Conservation (phyloP, 2,329 filamentous ascomycete genomes). For the Penicillium sp. region DNA sequence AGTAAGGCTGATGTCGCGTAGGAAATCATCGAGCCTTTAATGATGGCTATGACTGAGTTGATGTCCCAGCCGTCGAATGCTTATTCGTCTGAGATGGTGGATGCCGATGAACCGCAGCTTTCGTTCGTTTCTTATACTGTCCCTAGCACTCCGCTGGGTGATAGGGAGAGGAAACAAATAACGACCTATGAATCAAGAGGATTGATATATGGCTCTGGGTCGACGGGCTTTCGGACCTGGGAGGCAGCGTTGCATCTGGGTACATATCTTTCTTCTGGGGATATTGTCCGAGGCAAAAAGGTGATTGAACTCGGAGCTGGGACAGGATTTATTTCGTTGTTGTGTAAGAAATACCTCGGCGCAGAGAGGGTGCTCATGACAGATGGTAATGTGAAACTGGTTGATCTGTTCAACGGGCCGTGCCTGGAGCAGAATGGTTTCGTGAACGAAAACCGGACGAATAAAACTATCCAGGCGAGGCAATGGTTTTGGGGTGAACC, state of each 20-base stretch:
- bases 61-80: conserved; percentile 54
- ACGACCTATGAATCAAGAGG: conserved; percentile 53
- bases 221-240: conserved; percentile 67
- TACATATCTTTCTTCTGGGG: conserved; percentile 54
- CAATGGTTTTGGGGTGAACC: conserved; percentile 43
- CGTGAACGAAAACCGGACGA: conserved; percentile 10
- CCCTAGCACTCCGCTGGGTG: conserved; percentile 27
- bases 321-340: conserved; percentile 62
- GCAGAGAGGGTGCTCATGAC: conserved; percentile 56
- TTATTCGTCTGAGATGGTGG: conserved; percentile 53
- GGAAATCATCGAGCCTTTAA: conserved; percentile 80
- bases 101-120: conserved; percentile 62
- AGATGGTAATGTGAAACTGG: conserved; percentile 53
- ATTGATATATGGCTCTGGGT: conserved; percentile 55
- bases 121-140: conserved; percentile 69
- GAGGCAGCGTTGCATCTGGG: conserved; percentile 64
- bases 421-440: conserved; percentile 33
- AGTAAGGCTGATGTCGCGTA: conserved; percentile 38
- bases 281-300: conserved; percentile 44
- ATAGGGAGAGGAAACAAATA: conserved; percentile 16
- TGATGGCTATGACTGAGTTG: conserved; percentile 63
- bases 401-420: conserved; percentile 33
- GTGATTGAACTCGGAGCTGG: conserved; percentile 65
- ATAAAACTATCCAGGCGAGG: conserved; percentile 24
- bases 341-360: conserved; percentile 57